These are phyloP conservation scores for Amanita jacksonii DNA, from an alignment of 768 basidiomycete genomes.

Conservation along the genomic window DNA sequence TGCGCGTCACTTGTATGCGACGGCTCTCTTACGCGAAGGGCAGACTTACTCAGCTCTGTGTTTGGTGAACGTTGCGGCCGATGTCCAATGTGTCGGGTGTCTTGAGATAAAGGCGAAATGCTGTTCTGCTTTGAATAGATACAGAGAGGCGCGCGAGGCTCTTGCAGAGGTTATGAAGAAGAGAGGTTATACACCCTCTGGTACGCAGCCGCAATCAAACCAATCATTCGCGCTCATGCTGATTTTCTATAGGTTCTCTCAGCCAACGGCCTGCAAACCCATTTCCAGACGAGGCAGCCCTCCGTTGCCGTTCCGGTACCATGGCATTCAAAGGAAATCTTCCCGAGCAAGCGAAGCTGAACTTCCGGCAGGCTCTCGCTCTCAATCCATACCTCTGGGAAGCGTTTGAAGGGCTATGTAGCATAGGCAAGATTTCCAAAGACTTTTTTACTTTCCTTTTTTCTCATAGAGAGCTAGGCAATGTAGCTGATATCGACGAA, in stretches of 20 bases:
- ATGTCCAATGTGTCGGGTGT: constrained; percentile 63
- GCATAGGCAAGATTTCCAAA: constrained; percentile 42
- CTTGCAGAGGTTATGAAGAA: constrained; percentile 54
- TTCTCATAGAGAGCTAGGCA: constrained; percentile 33
- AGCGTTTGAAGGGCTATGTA: constrained; percentile 82
- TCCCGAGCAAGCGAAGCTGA: constrained; percentile 57
- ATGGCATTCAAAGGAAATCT: constrained; percentile 76
- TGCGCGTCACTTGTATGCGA: constrained; percentile 79
- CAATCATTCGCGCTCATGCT: constrained; percentile 4
- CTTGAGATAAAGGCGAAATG: constrained; percentile 73
- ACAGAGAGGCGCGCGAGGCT: constrained; percentile 68
- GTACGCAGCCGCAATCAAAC: constrained; percentile 31
- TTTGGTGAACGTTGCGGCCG: constrained; percentile 54
- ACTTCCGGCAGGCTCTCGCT: constrained; percentile 62
- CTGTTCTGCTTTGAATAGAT: constrained; percentile 60
- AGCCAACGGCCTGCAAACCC: constrained; percentile 41
- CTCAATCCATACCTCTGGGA: constrained; percentile 85
- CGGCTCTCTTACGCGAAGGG: constrained; percentile 56
- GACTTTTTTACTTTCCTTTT: constrained; percentile 8
- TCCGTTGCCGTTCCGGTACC: constrained; percentile 69
- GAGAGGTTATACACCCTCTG: constrained; percentile 39
- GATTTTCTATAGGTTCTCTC: constrained; percentile 28
- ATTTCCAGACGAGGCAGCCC: constrained; percentile 63
- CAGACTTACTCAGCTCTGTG: constrained; percentile 69
- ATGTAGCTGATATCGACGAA: constrained; percentile 61